A percentile compares a stretch with the other conserved stretches of the same genome.
These are phyloP conservation scores for Sporothrix brunneoviolacea DNA, from an alignment of 2,329 filamentous ascomycete genomes.

Conservation along the genomic window DNA sequence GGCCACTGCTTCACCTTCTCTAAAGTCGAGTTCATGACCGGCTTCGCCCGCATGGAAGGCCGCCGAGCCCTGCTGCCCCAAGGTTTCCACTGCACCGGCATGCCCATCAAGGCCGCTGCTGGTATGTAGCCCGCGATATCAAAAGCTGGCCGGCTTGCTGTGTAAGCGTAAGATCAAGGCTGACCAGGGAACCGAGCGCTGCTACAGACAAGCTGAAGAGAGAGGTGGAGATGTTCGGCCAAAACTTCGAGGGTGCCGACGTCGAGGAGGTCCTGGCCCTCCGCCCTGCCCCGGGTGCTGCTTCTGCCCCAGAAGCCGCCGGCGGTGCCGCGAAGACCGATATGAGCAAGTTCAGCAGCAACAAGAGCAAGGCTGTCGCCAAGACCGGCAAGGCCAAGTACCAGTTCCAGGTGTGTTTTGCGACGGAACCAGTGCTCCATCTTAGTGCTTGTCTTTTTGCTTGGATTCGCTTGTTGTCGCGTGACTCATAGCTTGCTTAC, in stretches of 20 bases:
- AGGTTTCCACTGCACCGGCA: slow-evolving; percentile 93
- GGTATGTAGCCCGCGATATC: no score
- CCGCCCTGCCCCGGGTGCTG: slow-evolving; percentile 63
- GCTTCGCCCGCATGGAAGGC: slow-evolving; percentile 84
- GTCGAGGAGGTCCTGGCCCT: slow-evolving; percentile 42
- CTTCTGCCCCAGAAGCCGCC: slow-evolving; percentile 49
- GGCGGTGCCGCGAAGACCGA: slow-evolving; percentile 60
- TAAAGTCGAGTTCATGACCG: slow-evolving; percentile 88
- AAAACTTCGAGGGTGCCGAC: slow-evolving; percentile 64
- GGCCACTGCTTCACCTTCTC: slow-evolving; percentile 88
- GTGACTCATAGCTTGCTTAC: no score
- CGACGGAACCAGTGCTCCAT: no score
- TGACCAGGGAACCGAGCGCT: no score
- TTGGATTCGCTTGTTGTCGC: no score
- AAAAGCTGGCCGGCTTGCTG: no score
- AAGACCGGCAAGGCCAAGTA: slow-evolving; percentile 94
- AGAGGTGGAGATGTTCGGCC: slow-evolving; percentile 83
- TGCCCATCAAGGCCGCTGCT: slow-evolving; percentile 97
- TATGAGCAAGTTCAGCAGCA: slow-evolving; percentile 82
- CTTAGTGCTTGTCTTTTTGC: not conserved
- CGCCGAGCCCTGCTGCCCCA: slow-evolving; percentile 82
- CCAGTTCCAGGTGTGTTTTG: slow-evolving; percentile 56
- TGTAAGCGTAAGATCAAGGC: no score
- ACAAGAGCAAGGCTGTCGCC: slow-evolving; percentile 84
- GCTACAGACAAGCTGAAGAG: slow-evolving; percentile 84